Conservation (phyloP, 805 yeast species). For the Grigorovia humatica region DNA sequence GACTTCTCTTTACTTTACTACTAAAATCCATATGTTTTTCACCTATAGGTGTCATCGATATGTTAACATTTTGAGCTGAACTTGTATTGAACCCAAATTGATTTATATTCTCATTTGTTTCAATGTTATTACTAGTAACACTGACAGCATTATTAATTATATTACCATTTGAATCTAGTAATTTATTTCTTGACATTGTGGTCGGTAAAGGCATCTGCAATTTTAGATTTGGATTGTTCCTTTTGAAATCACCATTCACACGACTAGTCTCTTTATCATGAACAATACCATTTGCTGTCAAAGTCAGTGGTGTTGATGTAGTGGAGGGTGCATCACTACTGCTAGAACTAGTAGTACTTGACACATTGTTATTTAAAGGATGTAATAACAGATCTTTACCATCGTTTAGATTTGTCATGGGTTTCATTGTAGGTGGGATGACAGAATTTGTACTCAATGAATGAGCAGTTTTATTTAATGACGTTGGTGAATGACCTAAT, state of each 20-base stretch:
- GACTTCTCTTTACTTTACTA: slow-evolving; percentile 15
- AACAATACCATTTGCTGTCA: slow-evolving; percentile 3
- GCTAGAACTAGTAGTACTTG: slow-evolving; percentile 2
- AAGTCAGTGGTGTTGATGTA: not conserved
- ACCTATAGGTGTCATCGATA: slow-evolving; percentile 74
- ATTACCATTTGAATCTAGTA: slow-evolving; percentile 13
- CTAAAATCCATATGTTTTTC: slow-evolving; percentile 37
- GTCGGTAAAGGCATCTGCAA: slow-evolving; percentile 73
- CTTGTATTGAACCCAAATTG: slow-evolving; percentile 58
- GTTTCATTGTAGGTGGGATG: slow-evolving; percentile 35
- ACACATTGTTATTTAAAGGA: slow-evolving; percentile 22
- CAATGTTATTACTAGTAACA: not conserved
- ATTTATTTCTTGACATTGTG: slow-evolving; percentile 25
- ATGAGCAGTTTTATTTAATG: not conserved
- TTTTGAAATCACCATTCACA: slow-evolving; percentile 27
- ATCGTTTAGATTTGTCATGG: slow-evolving; percentile 14
- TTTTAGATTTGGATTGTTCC: slow-evolving; percentile 46
- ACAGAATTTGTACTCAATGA: slow-evolving; percentile 18
- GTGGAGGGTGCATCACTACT: not conserved
- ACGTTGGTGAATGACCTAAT: slow-evolving; percentile 15
- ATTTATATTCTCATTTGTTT: slow-evolving; percentile 37
- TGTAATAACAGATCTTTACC: slow-evolving; percentile 23
- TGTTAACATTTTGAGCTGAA: slow-evolving; percentile 39
- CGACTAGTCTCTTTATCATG: slow-evolving; percentile 17
- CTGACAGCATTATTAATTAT: slow-evolving; percentile 12